Percentiles rank a stretch among this genome's conserved stretches.
phyloP scores from a whole-genome alignment of 371 early-diverging fungal genomes.

The Rhizopus microsporus region DNA sequence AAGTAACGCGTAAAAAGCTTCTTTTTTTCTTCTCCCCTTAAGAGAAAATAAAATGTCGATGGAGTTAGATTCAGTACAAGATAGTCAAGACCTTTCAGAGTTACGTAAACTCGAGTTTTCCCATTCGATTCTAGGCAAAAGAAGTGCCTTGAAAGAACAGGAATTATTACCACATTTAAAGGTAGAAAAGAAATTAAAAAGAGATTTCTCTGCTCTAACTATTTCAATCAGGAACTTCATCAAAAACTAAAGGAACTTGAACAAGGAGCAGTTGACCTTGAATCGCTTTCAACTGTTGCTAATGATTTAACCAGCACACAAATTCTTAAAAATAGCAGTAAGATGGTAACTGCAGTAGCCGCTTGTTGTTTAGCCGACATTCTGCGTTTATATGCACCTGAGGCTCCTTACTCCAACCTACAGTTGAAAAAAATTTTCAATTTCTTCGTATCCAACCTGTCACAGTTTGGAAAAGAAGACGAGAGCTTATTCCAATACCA shows the following conservation, averaged over 20 bases:
- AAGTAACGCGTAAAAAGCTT: not conserved
- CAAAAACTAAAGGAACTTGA: slow-evolving; percentile 32
- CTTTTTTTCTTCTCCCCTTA: not conserved
- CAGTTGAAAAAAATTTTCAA: slow-evolving; percentile 79
- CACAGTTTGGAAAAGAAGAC: slow-evolving; percentile 56
- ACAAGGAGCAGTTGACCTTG: slow-evolving; percentile 32
- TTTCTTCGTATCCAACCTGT: slow-evolving; percentile 77
- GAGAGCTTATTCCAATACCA: slow-evolving; percentile 66
- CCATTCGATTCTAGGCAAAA: slow-evolving; percentile 12
- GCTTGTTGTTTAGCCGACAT: slow-evolving; percentile 93
- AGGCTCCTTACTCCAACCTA: slow-evolving; percentile 78
- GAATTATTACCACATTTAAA: slow-evolving; percentile 24
- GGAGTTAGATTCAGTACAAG: not conserved
- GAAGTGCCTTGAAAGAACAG: slow-evolving; percentile 15
- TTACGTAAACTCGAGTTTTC: slow-evolving; percentile 8
- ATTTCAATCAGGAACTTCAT: slow-evolving; percentile 28
- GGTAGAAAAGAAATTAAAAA: slow-evolving; percentile 17
- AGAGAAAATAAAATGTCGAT: not conserved
- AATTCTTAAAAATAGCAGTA: slow-evolving; percentile 76
- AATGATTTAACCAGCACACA: slow-evolving; percentile 68
- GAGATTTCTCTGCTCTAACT: not conserved
- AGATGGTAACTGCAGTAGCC: slow-evolving; percentile 72
- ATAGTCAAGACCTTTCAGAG: not conserved
- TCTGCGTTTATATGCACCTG: slow-evolving; percentile 89
- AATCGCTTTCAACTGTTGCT: slow-evolving; percentile 64